A percentile compares a stretch with the other conserved stretches of the same genome.
Conservation (phyloP, 2,329 filamentous ascomycete genomes). For the Ceratocystis colombiana region DNA sequence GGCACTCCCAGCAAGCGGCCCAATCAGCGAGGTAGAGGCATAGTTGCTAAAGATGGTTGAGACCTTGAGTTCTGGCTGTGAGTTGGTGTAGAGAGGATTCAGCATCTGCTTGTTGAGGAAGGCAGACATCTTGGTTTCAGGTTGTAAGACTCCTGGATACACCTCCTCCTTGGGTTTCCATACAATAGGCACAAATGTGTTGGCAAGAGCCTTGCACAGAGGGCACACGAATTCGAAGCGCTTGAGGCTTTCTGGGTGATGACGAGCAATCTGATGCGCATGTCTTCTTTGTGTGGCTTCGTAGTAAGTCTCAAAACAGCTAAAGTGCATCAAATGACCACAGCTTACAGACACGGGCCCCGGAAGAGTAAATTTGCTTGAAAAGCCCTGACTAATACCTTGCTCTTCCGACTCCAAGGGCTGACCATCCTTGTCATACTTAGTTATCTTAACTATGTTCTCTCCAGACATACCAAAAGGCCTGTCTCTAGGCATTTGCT, state of each 20-base stretch:
- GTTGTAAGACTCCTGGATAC: conserved; percentile 19
- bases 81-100: conserved; percentile 13
- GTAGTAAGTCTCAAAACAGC: conserved; percentile 87
- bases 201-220: conserved; percentile 90
- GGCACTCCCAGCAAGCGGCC: background rate
- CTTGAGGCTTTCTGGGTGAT: conserved; percentile 74
- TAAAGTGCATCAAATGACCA: conserved; percentile 97
- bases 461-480: conserved; percentile 87
- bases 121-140: conserved; percentile 34
- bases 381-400: conserved; percentile 81
- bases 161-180: conserved; percentile 57
- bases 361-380: conserved; percentile 51
- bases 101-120: conserved; percentile 55
- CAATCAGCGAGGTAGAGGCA: conserved; percentile 1
- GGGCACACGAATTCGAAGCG: conserved; percentile 91
- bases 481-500: conserved; percentile 68
- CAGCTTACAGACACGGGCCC: conserved; percentile 85
- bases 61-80: background rate
- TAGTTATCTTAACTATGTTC: conserved; percentile 67
- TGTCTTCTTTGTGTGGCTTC: conserved; percentile 76
- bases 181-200: conserved; percentile 85
- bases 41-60: conserved; percentile 6
- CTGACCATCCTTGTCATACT: conserved; percentile 62
- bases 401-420: conserved; percentile 65
- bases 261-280: conserved; percentile 81